These are phyloP conservation scores for Hibiscus tridactylites DNA, from an alignment of 345 rosid species.

Conservation along the genomic window DNA sequence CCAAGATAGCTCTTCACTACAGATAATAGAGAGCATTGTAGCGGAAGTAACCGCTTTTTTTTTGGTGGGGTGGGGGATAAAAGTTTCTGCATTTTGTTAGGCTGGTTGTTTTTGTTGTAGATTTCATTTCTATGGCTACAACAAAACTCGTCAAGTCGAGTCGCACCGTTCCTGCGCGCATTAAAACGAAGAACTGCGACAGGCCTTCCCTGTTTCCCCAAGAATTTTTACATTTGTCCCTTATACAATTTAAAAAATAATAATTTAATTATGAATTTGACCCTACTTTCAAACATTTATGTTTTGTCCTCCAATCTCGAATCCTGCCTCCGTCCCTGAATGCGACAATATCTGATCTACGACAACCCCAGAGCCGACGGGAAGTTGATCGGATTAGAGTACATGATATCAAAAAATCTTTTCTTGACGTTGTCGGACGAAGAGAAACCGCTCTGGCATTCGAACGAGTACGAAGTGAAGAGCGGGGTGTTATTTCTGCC, in stretches of 20 bases:
- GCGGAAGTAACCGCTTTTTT: no score
- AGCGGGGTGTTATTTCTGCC: slow-evolving; percentile 75
- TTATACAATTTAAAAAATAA: no score
- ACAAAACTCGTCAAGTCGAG: slow-evolving; percentile 77
- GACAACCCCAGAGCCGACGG: slow-evolving; percentile 43
- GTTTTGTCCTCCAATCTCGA: no score
- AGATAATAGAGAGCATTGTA: no score
- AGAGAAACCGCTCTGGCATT: slow-evolving; percentile 80
- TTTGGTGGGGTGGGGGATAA: no score
- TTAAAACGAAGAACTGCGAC: slow-evolving; percentile 45
- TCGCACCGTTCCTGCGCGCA: slow-evolving; percentile 74
- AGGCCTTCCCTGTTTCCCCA: no score
- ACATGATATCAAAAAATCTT: slow-evolving; percentile 57
- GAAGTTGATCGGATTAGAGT: slow-evolving; percentile 65
- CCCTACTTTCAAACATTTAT: no score
- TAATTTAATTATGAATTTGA: no score
- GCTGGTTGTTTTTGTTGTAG: slow-evolving; percentile 17
- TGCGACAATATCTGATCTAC: slow-evolving; percentile 78
- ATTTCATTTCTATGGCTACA: slow-evolving; percentile 59
- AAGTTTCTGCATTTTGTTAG: no score
- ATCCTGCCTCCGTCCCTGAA: neutral
- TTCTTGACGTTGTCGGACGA: slow-evolving; percentile 55
- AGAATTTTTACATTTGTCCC: no score
- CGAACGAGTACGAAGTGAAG: slow-evolving; percentile 73
- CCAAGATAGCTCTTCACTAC: no score